These are phyloP conservation scores for Capniomyces stellatus DNA, from an alignment of 371 early-diverging fungal genomes.

Conservation along the genomic window DNA sequence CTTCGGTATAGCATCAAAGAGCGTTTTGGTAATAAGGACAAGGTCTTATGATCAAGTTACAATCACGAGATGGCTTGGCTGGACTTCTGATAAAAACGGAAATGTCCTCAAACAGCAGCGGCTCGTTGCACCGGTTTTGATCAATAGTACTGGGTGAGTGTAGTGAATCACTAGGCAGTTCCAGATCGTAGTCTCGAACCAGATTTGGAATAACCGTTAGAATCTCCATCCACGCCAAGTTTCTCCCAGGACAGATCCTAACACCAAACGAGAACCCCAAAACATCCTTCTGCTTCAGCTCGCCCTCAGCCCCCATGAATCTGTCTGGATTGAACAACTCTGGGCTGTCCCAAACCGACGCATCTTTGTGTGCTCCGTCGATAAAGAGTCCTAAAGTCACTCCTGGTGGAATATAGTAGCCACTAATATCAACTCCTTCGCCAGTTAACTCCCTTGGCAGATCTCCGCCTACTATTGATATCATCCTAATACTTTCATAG, in stretches of 20 bases:
- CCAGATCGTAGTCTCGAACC: slow-evolving; percentile 13
- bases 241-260: slow-evolving; percentile 14
- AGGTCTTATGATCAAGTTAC: not conserved
- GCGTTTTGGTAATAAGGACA: not conserved
- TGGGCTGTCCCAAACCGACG: slow-evolving; percentile 9
- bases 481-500: slow-evolving; percentile 21
- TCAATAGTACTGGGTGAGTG: slow-evolving; percentile 6
- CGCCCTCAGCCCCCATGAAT: slow-evolving; percentile 12
- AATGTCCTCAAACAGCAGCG: not conserved
- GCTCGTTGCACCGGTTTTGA: not conserved
- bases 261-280: slow-evolving; percentile 13
- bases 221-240: slow-evolving; percentile 22
- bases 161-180: slow-evolving; percentile 8
- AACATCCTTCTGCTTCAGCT: slow-evolving; percentile 7
- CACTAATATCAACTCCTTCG: slow-evolving; percentile 8
- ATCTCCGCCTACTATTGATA: slow-evolving; percentile 7
- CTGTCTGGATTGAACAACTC: slow-evolving; percentile 11
- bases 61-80: not conserved
- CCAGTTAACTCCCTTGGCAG: slow-evolving; percentile 13
- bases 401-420: slow-evolving; percentile 10
- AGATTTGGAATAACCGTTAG: slow-evolving; percentile 17
- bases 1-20: not conserved
- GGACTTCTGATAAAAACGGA: not conserved
- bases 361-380: slow-evolving; percentile 11
- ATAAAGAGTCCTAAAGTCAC: slow-evolving; percentile 8